These are phyloP conservation scores for Malassezia sp. DNA, from an alignment of 1,284 basidiomycete genomes.

Conservation along the genomic window DNA sequence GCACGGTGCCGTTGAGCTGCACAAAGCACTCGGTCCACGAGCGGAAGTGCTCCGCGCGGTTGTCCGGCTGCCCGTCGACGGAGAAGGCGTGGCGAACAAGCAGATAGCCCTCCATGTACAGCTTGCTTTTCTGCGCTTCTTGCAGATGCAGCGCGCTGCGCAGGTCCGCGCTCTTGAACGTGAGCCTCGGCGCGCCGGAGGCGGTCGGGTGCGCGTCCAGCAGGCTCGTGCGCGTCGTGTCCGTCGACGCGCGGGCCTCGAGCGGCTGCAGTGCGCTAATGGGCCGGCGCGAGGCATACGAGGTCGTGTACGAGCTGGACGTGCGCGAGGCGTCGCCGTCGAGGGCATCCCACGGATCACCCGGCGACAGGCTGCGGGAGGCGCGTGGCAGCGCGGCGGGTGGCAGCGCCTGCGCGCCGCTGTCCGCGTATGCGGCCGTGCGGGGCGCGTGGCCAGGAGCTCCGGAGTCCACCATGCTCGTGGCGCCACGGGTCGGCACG, in stretches of 20 bases:
- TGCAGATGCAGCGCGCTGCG: conserved; percentile 38
- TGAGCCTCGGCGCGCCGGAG: conserved; percentile 28
- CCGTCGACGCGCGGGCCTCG: conserved; percentile 22
- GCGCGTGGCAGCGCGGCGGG: no score
- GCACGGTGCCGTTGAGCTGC: conserved; percentile 79
- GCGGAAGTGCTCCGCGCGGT: conserved; percentile 28
- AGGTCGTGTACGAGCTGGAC: conserved; percentile 9
- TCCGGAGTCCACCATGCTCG: no score
- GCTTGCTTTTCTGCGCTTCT: conserved; percentile 37
- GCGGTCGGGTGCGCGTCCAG: conserved; percentile 21
- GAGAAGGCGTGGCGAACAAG: conserved; percentile 35
- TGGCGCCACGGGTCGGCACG: no score
- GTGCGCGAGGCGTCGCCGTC: conserved; percentile 2
- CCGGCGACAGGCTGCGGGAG: no score
- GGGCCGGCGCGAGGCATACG: conserved; percentile 24
- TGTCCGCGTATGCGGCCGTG: no score
- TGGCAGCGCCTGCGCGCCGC: no score
- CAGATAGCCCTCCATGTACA: conserved; percentile 46
- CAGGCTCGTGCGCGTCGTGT: conserved; percentile 4
- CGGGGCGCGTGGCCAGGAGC: no score
- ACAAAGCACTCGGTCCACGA: conserved; percentile 52
- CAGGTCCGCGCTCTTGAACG: conserved; percentile 41
- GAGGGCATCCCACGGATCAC: no score
- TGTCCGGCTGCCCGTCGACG: conserved; percentile 38
- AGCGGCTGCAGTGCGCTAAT: conserved; percentile 41